Evolutionary conservation across 1,139 yeast genomes (phyloP).

Genomic region (Geotrichum histeridarum): DNA sequence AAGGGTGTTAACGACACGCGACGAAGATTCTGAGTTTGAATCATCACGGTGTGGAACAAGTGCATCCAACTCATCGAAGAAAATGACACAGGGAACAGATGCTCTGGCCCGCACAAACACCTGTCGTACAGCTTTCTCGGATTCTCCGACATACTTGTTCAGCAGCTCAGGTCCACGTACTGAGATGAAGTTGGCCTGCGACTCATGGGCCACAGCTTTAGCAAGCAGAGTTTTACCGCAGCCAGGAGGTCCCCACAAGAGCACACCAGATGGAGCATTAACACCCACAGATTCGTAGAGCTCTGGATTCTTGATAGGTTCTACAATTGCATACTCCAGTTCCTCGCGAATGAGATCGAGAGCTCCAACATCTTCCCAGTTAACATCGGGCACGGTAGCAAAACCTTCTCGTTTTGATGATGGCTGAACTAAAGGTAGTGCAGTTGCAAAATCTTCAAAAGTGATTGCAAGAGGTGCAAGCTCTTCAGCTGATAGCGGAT

Average conservation of each 20-base stretch:
- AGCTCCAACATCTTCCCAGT: conserved; percentile 96
- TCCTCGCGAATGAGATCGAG: conserved; percentile 74
- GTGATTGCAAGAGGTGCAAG: conserved; percentile 68
- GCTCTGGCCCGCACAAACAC: conserved; percentile 93
- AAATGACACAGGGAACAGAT: conserved; percentile 89
- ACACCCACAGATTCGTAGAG: conserved; percentile 87
- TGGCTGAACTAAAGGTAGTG: conserved; percentile 92
- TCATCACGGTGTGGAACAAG: conserved; percentile 91
- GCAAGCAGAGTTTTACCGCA: conserved; percentile 96
- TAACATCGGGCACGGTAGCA: conserved; percentile 96
- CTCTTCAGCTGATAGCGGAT: conserved; percentile 70
- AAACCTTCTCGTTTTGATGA: conserved; percentile 98
- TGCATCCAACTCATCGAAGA: conserved; percentile 95
- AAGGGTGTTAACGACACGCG: conserved; percentile 89
- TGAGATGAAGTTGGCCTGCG: conserved; percentile 90
- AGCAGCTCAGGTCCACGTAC: conserved; percentile 92
- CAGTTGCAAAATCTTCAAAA: conserved; percentile 73
- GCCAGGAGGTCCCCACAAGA: conserved; percentile 99
- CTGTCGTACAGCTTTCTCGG: conserved; percentile 91
- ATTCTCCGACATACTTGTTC: conserved; percentile 94
- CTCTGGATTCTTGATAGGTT: conserved; percentile 91
- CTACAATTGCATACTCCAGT: conserved; percentile 94
- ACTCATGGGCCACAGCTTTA: conserved; percentile 95
- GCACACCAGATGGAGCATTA: conserved; percentile 93
- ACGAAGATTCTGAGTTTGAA: conserved; percentile 76